phyloP scores from a whole-genome alignment of 768 basidiomycete genomes.

The Pleurotus citrinopileatus region DNA sequence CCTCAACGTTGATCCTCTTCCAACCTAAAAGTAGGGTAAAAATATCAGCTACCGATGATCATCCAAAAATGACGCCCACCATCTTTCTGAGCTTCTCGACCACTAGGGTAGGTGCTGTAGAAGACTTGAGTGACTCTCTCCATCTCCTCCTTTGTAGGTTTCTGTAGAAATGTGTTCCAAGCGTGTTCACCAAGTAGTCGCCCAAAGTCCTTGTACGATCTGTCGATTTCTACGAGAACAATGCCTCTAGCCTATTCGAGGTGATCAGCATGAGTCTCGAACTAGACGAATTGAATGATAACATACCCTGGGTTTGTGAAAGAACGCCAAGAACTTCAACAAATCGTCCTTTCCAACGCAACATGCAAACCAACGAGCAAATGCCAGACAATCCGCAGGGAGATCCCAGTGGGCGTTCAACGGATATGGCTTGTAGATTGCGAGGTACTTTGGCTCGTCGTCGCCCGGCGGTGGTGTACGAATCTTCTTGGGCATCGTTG shows the following conservation, averaged over 20 bases:
- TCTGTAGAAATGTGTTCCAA: slow-evolving; percentile 43
- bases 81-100: slow-evolving; percentile 46
- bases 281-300: background rate
- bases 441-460: slow-evolving; percentile 46
- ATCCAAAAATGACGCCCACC: slow-evolving; percentile 28
- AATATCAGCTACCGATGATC: too few relatives aligned
- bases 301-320: slow-evolving; percentile 45
- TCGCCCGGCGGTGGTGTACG: slow-evolving; percentile 24
- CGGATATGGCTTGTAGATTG: slow-evolving; percentile 48
- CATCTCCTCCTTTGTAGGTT: slow-evolving; percentile 34
- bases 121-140: slow-evolving; percentile 37
- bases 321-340: slow-evolving; percentile 41
- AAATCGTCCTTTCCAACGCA: slow-evolving; percentile 35
- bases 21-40: slow-evolving; percentile 33
- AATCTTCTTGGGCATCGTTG: slow-evolving; percentile 25
- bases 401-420: slow-evolving; percentile 45
- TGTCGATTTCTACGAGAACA: slow-evolving; percentile 47
- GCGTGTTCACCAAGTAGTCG: slow-evolving; percentile 48
- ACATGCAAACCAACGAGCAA: slow-evolving; percentile 47
- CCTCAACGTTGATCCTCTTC: slow-evolving; percentile 43
- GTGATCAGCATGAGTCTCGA: slow-evolving; percentile 8
- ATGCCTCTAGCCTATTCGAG: slow-evolving; percentile 37
- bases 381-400: slow-evolving; percentile 33
- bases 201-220: slow-evolving; percentile 29
- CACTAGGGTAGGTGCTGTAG: slow-evolving; percentile 37